These are phyloP conservation scores for Hypoxylon rubiginosum DNA, from an alignment of 2,329 filamentous ascomycete species.

Conservation along the genomic window DNA sequence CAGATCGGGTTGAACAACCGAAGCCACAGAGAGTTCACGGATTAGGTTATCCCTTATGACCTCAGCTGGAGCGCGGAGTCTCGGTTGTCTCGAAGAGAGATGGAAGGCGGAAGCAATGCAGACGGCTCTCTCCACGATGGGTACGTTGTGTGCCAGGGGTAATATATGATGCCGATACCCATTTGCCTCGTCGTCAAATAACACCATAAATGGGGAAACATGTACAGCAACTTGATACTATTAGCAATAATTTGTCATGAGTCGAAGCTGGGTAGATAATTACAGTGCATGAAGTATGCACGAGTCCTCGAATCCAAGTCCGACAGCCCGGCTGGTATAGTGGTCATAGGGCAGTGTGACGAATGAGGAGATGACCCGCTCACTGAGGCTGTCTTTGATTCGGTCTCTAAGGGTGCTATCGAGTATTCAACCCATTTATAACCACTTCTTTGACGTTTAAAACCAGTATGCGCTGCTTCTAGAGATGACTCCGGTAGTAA, in stretches of 20 bases:
- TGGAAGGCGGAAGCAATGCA: slow-evolving; percentile 30
- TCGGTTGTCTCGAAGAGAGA: slow-evolving; percentile 10
- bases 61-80: slow-evolving; percentile 22
- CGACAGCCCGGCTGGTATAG: slow-evolving; percentile 14
- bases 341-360: neutral
- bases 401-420: neutral
- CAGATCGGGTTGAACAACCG: slow-evolving; percentile 13
- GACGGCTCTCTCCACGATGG: slow-evolving; percentile 22
- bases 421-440: slow-evolving; percentile 27
- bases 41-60: slow-evolving; percentile 23
- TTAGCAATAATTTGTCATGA: slow-evolving; percentile 3
- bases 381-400: neutral
- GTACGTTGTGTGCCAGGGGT: slow-evolving; percentile 19
- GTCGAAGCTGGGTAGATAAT: neutral
- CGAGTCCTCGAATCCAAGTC: slow-evolving; percentile 28
- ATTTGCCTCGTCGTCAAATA: slow-evolving; percentile 28
- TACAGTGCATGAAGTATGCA: slow-evolving; percentile 26
- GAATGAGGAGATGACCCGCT: too few species aligned
- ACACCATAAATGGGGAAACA: slow-evolving; percentile 26
- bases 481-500: neutral
- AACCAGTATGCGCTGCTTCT: neutral
- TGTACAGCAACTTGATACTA: slow-evolving; percentile 17
- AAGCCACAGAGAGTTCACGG: slow-evolving; percentile 15
- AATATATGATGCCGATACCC: slow-evolving; percentile 24
- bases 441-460: slow-evolving; percentile 10